These are phyloP conservation scores for Neopestalotiopsis rosae DNA, from an alignment of 2,329 filamentous ascomycete species.

Conservation along the genomic window DNA sequence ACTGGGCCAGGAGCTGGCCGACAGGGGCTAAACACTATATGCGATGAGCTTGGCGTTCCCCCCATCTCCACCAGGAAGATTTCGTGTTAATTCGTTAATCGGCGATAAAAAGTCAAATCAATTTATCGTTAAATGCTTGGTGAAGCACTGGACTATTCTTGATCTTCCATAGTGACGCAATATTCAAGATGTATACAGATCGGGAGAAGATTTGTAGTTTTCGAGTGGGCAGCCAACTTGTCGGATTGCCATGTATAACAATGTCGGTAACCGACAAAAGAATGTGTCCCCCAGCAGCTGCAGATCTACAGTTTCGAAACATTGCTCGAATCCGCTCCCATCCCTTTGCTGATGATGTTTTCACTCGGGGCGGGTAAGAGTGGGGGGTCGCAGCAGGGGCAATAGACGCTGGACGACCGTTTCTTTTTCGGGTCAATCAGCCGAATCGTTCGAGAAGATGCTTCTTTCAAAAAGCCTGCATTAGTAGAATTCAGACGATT, in stretches of 20 bases:
- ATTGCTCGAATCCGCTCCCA: not conserved
- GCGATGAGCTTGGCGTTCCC: constrained; percentile 10
- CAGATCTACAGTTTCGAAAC: constrained; percentile 1
- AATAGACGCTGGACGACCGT: not conserved
- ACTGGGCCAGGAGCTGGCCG: not conserved
- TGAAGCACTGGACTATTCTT: too few species aligned
- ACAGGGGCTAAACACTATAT: constrained; percentile 17
- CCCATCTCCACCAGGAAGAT: not conserved
- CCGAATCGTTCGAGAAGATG: not conserved
- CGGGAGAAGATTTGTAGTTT: not conserved
- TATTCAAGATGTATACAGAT: not conserved
- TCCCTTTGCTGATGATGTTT: not conserved
- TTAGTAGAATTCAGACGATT: not conserved
- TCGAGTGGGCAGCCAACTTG: not conserved
- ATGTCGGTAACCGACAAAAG: too few species aligned
- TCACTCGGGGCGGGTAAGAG: not conserved
- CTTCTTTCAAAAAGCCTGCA: not conserved
- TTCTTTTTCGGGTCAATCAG: not conserved
- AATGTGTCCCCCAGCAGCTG: not conserved
- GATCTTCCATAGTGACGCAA: not conserved
- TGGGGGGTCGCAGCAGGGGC: not conserved
- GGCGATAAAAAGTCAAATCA: not conserved
- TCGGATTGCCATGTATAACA: too few species aligned
- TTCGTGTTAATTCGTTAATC: constrained; percentile 1
- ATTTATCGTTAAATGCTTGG: too few species aligned